Evolutionary conservation across 768 basidiomycete species (phyloP).

Genomic region (Termitomyces eurrhizus): DNA sequence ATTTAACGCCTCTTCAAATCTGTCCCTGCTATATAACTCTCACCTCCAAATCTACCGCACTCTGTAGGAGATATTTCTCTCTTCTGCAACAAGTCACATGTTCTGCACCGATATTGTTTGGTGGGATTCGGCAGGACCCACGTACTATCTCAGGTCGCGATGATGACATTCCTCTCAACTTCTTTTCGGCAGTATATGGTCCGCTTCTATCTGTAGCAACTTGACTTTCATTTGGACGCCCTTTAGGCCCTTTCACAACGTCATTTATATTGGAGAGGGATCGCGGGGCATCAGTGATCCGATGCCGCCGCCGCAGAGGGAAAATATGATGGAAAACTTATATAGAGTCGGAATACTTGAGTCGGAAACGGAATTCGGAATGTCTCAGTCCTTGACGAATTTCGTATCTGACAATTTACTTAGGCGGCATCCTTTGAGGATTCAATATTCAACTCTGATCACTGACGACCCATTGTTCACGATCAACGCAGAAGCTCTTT

Average conservation of each 20-base stretch:
- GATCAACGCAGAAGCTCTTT: conserved; percentile 15
- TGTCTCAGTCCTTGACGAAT: too few species aligned
- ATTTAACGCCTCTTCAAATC: conserved; percentile 32
- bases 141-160: conserved; percentile 30
- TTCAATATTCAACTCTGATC: conserved; percentile 13
- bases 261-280: conserved; percentile 2
- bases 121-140: conserved; percentile 36
- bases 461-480: conserved; percentile 15
- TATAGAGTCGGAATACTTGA: too few species aligned
- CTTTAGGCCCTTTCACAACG: conserved; percentile 24
- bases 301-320: too few species aligned
- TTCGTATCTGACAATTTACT: neutral
- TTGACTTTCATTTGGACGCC: neutral
- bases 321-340: too few species aligned
- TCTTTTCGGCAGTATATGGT: conserved; percentile 30
- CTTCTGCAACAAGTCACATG: neutral
- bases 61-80: conserved; percentile 14
- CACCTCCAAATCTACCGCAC: conserved; percentile 28
- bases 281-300: too few species aligned
- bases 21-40: conserved; percentile 24
- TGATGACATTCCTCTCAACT: conserved; percentile 28
- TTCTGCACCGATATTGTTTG: conserved; percentile 22
- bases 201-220: neutral
- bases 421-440: conserved; percentile 15
- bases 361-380: too few species aligned